These are phyloP conservation scores for Citrus sinensis DNA, from an alignment of 345 rosid species.

Conservation along the genomic window DNA sequence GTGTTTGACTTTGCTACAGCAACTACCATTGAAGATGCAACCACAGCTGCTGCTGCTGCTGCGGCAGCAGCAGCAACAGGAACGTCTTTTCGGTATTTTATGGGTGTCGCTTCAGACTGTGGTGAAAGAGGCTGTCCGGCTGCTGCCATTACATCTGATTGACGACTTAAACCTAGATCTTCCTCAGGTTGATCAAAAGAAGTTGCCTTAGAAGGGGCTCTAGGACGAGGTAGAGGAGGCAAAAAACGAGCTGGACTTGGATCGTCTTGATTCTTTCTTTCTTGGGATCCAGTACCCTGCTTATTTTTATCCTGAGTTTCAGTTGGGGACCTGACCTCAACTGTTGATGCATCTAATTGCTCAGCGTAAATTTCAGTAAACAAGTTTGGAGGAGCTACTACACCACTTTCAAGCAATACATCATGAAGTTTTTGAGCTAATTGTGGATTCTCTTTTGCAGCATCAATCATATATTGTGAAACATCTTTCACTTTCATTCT, in stretches of 20 bases:
- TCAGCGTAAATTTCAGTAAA: slow-evolving; percentile 64
- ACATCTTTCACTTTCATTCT: slow-evolving; percentile 95
- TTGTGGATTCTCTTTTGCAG: slow-evolving; percentile 91
- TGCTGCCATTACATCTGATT: slow-evolving; percentile 31
- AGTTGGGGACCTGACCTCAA: slow-evolving; percentile 37
- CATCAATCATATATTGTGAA: slow-evolving; percentile 91
- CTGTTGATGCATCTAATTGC: slow-evolving; percentile 38
- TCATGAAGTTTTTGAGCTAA: slow-evolving; percentile 91
- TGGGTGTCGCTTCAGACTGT: slow-evolving; percentile 46
- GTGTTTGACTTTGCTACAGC: slow-evolving; percentile 70
- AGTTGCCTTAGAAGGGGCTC: slow-evolving; percentile 33
- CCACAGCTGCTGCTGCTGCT: slow-evolving; percentile 91
- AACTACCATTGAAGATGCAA: slow-evolving; percentile 95
- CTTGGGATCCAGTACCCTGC: slow-evolving; percentile 28
- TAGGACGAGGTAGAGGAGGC: slow-evolving; percentile 64
- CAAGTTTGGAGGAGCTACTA: slow-evolving; percentile 79
- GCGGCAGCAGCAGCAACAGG: slow-evolving; percentile 84
- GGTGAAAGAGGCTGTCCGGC: slow-evolving; percentile 32
- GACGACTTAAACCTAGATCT: slow-evolving; percentile 29
- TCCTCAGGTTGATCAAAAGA: slow-evolving; percentile 29
- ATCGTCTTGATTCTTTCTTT: slow-evolving; percentile 42
- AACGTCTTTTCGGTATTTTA: slow-evolving; percentile 50
- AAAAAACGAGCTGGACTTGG: slow-evolving; percentile 42
- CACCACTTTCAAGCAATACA: slow-evolving; percentile 92
- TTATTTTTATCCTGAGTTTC: slow-evolving; percentile 39